These are phyloP conservation scores for Penicillium ucsense DNA, from an alignment of 495 filamentous ascomycete genomes.

Conservation along the genomic window DNA sequence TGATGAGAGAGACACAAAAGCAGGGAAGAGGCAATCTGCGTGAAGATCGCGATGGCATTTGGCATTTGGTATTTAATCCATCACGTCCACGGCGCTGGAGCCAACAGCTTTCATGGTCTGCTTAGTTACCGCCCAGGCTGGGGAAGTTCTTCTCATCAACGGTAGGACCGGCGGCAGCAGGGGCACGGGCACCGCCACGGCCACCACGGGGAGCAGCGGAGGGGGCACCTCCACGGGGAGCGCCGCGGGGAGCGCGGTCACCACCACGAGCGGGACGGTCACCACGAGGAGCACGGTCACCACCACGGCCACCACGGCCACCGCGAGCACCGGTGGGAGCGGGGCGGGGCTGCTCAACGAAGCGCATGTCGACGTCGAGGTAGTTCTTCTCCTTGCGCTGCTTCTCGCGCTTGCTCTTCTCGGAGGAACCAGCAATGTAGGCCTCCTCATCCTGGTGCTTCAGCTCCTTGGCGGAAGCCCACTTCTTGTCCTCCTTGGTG, in stretches of 20 bases:
- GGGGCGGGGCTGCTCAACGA: constrained; percentile 50
- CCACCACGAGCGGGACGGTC: constrained; percentile 25
- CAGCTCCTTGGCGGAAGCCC: constrained; percentile 74
- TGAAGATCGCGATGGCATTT: not conserved
- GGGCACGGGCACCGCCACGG: constrained; percentile 26
- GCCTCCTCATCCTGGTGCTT: constrained; percentile 58
- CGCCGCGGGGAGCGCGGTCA: constrained; percentile 29
- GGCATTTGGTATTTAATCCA: too few relatives aligned
- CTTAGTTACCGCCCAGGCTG: constrained; percentile 38
- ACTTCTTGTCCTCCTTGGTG: constrained; percentile 76
- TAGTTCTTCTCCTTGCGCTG: constrained; percentile 87
- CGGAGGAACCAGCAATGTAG: constrained; percentile 64
- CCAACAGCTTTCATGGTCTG: not conserved
- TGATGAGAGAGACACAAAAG: not conserved
- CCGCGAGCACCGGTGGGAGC: constrained; percentile 35
- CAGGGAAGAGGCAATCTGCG: constrained; percentile 5
- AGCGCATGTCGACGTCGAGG: constrained; percentile 78
- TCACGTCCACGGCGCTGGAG: not conserved
- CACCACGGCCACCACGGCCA: constrained; percentile 41
- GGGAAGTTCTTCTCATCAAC: constrained; percentile 46
- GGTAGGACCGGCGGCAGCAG: constrained; percentile 21
- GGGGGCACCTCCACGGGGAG: constrained; percentile 22
- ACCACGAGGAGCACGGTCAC: constrained; percentile 21
- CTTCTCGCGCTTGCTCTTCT: constrained; percentile 78
- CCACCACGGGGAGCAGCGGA: constrained; percentile 29